Evolutionary conservation across 176 grass and related monocot genomes (phyloP), one percentile per base, ranked within the genome.

Genomic region (Cenchrus fungigraminus): DNA sequence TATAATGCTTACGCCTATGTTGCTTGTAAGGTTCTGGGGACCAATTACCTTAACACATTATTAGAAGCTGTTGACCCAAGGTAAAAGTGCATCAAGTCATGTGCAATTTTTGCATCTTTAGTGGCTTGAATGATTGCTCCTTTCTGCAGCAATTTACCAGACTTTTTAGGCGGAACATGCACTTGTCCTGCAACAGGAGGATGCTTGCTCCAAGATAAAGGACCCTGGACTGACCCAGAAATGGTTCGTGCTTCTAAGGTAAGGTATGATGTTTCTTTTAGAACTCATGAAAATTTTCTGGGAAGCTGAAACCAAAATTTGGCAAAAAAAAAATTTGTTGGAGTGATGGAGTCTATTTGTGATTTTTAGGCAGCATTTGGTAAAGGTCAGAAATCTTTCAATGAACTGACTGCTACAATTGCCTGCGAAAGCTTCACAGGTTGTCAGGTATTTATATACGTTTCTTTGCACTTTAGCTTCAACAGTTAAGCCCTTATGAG

Each of bases 121-220:
- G 46, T 14, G 14, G 37, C 65, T 82, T 83, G 65, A 85, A 78
- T n/a, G 2, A 73, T 59, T 83, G 9, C 54, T 77, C 46, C 54
- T 78, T 92, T 67, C 78, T 89, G 63, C 90, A 98, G 96, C 89
- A 98, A 98, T 92, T 78, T 98, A 84, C 96, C 96, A 37, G 83
- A 89, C 20, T 94, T 95, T 83, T 76, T 98, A 37, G 96, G 93
- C 46, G 96, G 96, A 79, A 92, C 76, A 22, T 98, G 96, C 87
- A 89, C 73, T 68, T 98, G 96, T 83, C 89, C 84, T 88, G 74
- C 81, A 34, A 77, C 73, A 84, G 93, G 77, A 74, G 93, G 93
- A 57, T 98, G 96, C 91, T 89, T 95, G 79, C 76, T 87, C 69
- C 84, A 92, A 95, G 96, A 98, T 78, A 94, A 89, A 89, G 96